These are phyloP conservation scores for Aspergillus transmontanensis DNA, from an alignment of 2,329 filamentous ascomycete species.

Conservation along the genomic window DNA sequence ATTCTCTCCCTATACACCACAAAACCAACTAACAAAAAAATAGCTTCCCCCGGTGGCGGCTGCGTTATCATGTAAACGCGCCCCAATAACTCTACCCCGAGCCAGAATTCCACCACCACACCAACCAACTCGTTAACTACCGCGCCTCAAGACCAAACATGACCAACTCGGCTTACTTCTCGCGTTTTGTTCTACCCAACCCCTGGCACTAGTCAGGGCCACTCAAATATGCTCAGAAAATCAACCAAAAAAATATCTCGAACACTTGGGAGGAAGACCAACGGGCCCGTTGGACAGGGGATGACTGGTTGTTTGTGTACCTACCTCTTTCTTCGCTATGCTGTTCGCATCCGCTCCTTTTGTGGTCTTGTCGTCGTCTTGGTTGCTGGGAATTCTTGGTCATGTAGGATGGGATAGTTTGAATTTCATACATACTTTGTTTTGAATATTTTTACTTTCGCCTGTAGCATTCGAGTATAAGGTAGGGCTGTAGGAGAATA, in stretches of 20 bases:
- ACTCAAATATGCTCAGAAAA: not conserved
- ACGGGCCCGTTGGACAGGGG: conserved; percentile 3
- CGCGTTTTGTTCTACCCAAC: not conserved
- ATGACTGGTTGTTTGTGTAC: not conserved
- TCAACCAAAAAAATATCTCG: not conserved
- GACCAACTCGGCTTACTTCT: not conserved
- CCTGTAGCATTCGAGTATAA: too few relatives aligned
- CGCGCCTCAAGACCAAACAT: not conserved
- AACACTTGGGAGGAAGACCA: not conserved
- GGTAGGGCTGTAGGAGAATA: too few relatives aligned
- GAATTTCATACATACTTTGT: not conserved
- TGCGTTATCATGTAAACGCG: conserved; percentile 35
- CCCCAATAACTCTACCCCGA: not conserved
- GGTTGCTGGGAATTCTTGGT: conserved; percentile 1
- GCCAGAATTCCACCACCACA: conserved; percentile 3
- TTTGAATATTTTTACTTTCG: not conserved
- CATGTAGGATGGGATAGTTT: not conserved
- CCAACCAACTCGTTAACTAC: not conserved
- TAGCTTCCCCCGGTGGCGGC: conserved; percentile 31
- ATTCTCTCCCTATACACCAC: too few relatives aligned
- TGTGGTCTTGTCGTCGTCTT: not conserved
- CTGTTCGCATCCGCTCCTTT: conserved; percentile 3
- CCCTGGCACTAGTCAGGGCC: not conserved
- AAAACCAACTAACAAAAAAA: conserved; percentile 9
- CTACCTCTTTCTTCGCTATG: not conserved